These are phyloP conservation scores for Gardenia jasminoides DNA, from an alignment of 257 asterid species.

Conservation along the genomic window DNA sequence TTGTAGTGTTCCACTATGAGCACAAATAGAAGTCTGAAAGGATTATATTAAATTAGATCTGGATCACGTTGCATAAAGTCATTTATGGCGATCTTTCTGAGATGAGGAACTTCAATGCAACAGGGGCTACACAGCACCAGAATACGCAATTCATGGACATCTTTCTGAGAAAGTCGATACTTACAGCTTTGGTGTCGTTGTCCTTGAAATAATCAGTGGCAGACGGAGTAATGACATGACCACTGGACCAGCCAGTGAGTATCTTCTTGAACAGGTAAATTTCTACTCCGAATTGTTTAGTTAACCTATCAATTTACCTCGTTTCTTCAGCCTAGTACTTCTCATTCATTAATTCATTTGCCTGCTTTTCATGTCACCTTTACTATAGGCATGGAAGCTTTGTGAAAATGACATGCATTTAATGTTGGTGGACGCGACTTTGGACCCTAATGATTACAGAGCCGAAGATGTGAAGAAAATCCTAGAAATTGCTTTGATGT, in stretches of 20 bases:
- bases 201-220: constrained; percentile 71
- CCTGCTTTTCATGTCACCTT: neutral
- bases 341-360: neutral
- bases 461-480: constrained; percentile 57
- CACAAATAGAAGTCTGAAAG: neutral
- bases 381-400: constrained; percentile 68
- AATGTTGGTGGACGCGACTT: constrained; percentile 54
- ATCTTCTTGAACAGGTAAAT: constrained; percentile 66
- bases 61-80: neutral
- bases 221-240: constrained; percentile 51
- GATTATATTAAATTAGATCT: neutral
- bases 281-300: neutral
- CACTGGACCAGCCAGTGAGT: constrained; percentile 49
- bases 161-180: constrained; percentile 80
- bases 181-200: constrained; percentile 76
- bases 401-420: constrained; percentile 49
- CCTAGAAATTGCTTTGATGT: constrained; percentile 58
- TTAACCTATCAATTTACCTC: neutral
- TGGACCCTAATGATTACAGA: constrained; percentile 44
- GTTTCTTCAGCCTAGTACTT: neutral
- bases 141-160: constrained; percentile 78
- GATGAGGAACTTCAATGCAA: neutral
- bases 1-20: neutral
- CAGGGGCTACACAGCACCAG: constrained; percentile 93
- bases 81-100: neutral